Evolutionary conservation across 75 land plant species (phyloP).

Genomic region (Picea glauca): DNA sequence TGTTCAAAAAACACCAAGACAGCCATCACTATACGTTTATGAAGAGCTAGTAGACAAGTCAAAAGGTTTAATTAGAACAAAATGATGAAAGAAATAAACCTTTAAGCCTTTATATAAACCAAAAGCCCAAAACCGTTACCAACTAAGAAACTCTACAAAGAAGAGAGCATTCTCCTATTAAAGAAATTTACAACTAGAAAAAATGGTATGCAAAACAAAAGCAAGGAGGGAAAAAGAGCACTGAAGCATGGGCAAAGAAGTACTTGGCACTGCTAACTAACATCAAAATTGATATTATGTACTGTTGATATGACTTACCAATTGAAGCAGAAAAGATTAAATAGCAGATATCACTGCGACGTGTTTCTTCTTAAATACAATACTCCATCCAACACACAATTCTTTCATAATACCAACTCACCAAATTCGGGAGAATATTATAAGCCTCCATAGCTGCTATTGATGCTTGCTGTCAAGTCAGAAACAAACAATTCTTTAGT

Average conservation of each 20-base stretch:
- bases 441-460: constrained; percentile 71
- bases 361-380: background rate
- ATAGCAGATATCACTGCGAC: background rate
- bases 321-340: constrained; percentile 1
- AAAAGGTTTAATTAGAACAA: background rate
- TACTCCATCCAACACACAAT: background rate
- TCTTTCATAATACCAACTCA: constrained; percentile 12
- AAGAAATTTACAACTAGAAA: background rate
- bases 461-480: constrained; percentile 44
- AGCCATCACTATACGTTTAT: background rate
- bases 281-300: background rate
- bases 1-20: no score
- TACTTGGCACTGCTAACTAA: background rate
- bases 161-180: background rate
- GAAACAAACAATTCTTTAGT: background rate
- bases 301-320: background rate
- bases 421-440: constrained; percentile 80
- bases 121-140: no score
- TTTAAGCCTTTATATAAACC: no score
- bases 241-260: no score
- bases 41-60: background rate
- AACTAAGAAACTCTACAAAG: background rate
- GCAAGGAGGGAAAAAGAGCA: background rate
- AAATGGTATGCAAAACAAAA: background rate
- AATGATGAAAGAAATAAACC: no score